A percentile compares a stretch with the other conserved stretches of the same genome.
phyloP scores from a whole-genome alignment of 495 filamentous ascomycete genomes.

The Podospora appendiculata region DNA sequence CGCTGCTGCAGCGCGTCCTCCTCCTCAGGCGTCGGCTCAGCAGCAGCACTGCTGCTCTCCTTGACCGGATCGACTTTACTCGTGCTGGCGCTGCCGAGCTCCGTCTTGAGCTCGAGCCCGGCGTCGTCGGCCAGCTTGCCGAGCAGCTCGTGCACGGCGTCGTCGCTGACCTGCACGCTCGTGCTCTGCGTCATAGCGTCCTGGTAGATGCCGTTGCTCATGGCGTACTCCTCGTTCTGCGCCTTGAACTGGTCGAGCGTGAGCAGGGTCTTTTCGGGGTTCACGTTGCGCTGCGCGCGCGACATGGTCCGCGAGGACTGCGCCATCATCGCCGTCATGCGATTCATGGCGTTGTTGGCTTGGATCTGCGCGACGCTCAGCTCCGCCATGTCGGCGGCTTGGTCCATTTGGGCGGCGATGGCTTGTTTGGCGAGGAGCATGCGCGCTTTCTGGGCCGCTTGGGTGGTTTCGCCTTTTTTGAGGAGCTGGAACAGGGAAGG shows the following conservation, averaged over 20 bases:
- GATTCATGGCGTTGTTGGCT: constrained; percentile 48
- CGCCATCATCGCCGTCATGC: constrained; percentile 46
- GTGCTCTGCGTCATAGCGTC: constrained; percentile 71
- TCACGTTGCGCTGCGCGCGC: constrained; percentile 69
- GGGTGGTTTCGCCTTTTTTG: constrained; percentile 63
- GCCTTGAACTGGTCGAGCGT: constrained; percentile 74
- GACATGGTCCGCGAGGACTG: constrained; percentile 41
- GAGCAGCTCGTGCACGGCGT: constrained; percentile 75
- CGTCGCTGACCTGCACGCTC: constrained; percentile 68
- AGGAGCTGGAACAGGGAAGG: constrained; percentile 55
- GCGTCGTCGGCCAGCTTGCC: constrained; percentile 77
- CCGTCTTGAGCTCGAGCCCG: constrained; percentile 63
- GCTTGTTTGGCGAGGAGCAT: constrained; percentile 46
- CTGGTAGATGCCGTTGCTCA: constrained; percentile 75
- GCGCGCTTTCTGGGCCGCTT: constrained; percentile 76
- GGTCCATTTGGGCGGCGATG: constrained; percentile 46
- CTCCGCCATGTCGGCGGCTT: constrained; percentile 47
- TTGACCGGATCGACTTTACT: constrained; percentile 42
- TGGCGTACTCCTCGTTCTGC: constrained; percentile 80
- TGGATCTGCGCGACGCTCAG: constrained; percentile 44
- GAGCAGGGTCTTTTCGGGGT: constrained; percentile 55
- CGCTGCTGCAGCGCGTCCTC: constrained; percentile 57
- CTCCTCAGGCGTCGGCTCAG: constrained; percentile 51
- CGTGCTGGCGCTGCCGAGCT: constrained; percentile 56
- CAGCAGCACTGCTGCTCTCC: constrained; percentile 16